These are phyloP conservation scores for Pseudohyphozyma bogoriensis DNA, from an alignment of 768 basidiomycete genomes.

Conservation along the genomic window DNA sequence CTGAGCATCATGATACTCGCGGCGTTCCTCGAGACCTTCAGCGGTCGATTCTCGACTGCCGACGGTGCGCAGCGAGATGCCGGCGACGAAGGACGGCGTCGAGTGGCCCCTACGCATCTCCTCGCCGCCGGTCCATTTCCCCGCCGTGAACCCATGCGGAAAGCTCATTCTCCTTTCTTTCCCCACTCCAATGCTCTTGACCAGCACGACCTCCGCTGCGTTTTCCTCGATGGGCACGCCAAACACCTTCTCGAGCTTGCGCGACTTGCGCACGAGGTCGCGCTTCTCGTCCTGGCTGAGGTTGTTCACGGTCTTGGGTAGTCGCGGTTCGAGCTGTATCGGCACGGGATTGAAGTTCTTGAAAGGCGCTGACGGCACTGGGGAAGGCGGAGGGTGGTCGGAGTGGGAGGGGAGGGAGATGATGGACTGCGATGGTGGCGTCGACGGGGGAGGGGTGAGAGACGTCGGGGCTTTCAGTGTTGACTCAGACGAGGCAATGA, in stretches of 20 bases:
- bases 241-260: slow-evolving; percentile 24
- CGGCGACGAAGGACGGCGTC: too few relatives aligned
- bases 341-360: not conserved
- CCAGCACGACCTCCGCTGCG: too few relatives aligned
- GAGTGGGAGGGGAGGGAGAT: not conserved
- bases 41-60: too few relatives aligned
- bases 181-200: not conserved
- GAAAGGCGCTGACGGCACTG: not conserved
- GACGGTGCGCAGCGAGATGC: too few relatives aligned
- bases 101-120: not conserved
- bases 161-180: not conserved
- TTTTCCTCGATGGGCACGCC: slow-evolving; percentile 14
- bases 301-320: slow-evolving; percentile 9
- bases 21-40: too few relatives aligned
- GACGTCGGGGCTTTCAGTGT: too few relatives aligned
- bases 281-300: slow-evolving; percentile 9
- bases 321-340: slow-evolving; percentile 1
- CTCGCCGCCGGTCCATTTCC: not conserved
- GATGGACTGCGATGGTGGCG: not conserved
- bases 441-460: too few relatives aligned
- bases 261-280: slow-evolving; percentile 14
- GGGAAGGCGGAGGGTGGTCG: not conserved
- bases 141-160: not conserved
- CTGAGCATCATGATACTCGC: too few relatives aligned
- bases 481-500: too few relatives aligned